Evolutionary conservation across 345 rosid genomes (phyloP).

Genomic region (Theobroma cacao): DNA sequence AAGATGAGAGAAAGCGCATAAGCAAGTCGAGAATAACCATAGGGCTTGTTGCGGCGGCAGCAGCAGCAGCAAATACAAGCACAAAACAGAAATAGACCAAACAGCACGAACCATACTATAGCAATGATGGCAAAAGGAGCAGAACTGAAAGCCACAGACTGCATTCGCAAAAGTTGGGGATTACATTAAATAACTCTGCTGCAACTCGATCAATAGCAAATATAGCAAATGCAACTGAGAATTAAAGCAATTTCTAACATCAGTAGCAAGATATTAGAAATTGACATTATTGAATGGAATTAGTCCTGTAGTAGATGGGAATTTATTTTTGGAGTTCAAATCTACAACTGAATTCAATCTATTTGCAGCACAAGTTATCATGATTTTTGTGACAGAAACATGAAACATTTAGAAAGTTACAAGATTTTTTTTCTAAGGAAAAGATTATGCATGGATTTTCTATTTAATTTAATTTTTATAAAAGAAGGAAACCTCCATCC

Average conservation of each 20-base stretch:
- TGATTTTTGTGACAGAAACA: no score
- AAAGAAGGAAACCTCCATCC: no score
- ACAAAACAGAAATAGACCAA: slow-evolving; percentile 36
- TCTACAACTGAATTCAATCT: background rate
- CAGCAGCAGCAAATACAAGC: slow-evolving; percentile 38
- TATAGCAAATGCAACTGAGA: background rate
- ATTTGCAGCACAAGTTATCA: no score
- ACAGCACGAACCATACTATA: slow-evolving; percentile 41
- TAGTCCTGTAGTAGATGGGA: background rate
- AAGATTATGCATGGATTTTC: no score
- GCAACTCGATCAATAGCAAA: background rate
- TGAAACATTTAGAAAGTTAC: no score
- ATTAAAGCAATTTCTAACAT: no score
- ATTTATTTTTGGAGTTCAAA: background rate
- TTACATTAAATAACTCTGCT: background rate
- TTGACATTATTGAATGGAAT: background rate
- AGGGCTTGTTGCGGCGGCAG: slow-evolving; percentile 28
- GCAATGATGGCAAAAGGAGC: slow-evolving; percentile 45
- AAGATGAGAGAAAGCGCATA: slow-evolving; percentile 38
- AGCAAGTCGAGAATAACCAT: slow-evolving; percentile 37
- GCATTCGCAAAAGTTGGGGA: slow-evolving; percentile 1
- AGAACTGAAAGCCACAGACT: slow-evolving; percentile 56
- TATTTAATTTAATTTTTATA: no score
- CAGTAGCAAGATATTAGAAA: background rate
- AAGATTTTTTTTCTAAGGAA: no score